These are phyloP conservation scores for Calonectria pteridis DNA, from an alignment of 2,329 filamentous ascomycete genomes.

Conservation along the genomic window DNA sequence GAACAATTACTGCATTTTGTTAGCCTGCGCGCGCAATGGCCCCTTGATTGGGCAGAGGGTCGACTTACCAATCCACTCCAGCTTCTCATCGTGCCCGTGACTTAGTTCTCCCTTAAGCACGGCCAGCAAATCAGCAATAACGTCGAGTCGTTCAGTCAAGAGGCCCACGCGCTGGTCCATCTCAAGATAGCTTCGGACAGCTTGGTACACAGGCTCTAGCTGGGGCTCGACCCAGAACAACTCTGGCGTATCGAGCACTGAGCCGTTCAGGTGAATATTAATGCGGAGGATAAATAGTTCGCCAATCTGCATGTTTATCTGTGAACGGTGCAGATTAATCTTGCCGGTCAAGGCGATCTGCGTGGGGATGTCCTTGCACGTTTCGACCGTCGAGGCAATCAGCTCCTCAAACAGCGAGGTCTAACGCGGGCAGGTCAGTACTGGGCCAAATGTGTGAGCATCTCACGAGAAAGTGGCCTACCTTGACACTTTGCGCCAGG, in stretches of 20 bases:
- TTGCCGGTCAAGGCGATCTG: conserved; percentile 94
- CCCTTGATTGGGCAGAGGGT: background rate
- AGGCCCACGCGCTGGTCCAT: conserved; percentile 96
- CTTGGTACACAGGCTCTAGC: conserved; percentile 95
- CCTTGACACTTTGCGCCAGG: conserved; percentile 94
- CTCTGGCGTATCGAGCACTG: conserved; percentile 95
- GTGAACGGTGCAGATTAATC: conserved; percentile 85
- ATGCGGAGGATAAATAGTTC: conserved; percentile 98
- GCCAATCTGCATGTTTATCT: conserved; percentile 99
- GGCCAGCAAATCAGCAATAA: conserved; percentile 92
- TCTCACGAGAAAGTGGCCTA: conserved; percentile 45
- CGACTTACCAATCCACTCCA: conserved; percentile 88
- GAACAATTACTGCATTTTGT: conserved; percentile 78
- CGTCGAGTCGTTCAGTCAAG: conserved; percentile 85
- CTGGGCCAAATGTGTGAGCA: background rate
- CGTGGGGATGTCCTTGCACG: conserved; percentile 91
- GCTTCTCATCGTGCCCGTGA: conserved; percentile 89
- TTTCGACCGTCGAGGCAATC: conserved; percentile 92
- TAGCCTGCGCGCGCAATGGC: background rate
- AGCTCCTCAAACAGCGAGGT: conserved; percentile 97
- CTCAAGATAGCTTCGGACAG: conserved; percentile 94
- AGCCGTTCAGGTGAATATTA: conserved; percentile 97
- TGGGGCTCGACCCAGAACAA: conserved; percentile 99
- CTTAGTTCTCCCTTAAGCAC: conserved; percentile 96
- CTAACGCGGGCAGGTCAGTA: conserved; percentile 54